A percentile compares a stretch with the other conserved stretches of the same genome.
Conservation (phyloP, 2,329 filamentous ascomycete genomes). For the Tothia fuscella region DNA sequence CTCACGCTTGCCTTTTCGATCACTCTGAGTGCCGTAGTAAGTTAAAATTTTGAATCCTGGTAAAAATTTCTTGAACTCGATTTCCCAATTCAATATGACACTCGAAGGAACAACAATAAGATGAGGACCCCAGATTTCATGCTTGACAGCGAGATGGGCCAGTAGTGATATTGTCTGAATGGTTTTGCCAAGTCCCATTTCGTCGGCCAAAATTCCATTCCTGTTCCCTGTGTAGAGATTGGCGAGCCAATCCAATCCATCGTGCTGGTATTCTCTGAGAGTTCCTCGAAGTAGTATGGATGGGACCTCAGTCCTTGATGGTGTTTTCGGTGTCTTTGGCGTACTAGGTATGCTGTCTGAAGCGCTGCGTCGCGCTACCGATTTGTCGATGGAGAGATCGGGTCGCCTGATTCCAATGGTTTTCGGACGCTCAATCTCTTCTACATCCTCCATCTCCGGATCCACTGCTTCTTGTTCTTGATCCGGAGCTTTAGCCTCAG, state of each 20-base stretch:
- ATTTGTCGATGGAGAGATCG: neutral
- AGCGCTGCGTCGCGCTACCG: neutral
- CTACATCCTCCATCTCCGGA: constrained; percentile 13
- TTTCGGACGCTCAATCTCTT: constrained; percentile 20
- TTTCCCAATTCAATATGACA: constrained; percentile 99
- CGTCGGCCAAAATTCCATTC: constrained; percentile 92
- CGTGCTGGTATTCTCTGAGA: constrained; percentile 89
- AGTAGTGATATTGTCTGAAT: constrained; percentile 94
- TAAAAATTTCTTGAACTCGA: constrained; percentile 99
- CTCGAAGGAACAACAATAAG: constrained; percentile 93
- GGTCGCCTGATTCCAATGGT: neutral
- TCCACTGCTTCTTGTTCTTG: no score
- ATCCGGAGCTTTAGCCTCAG: neutral
- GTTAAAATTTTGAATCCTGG: constrained; percentile 96
- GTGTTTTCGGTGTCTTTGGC: constrained; percentile 5
- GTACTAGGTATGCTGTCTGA: neutral
- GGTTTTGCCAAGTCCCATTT: constrained; percentile 97
- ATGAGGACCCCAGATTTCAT: constrained; percentile 91
- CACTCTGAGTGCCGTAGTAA: constrained; percentile 90
- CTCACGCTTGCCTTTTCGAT: constrained; percentile 78
- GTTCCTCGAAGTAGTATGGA: constrained; percentile 70
- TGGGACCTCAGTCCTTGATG: constrained; percentile 52
- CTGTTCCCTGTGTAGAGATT: constrained; percentile 84
- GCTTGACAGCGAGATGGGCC: constrained; percentile 80
- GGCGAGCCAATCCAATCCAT: constrained; percentile 93